Conservation (phyloP, 352 stramenopile species). For the Phytophthora quininea region DNA sequence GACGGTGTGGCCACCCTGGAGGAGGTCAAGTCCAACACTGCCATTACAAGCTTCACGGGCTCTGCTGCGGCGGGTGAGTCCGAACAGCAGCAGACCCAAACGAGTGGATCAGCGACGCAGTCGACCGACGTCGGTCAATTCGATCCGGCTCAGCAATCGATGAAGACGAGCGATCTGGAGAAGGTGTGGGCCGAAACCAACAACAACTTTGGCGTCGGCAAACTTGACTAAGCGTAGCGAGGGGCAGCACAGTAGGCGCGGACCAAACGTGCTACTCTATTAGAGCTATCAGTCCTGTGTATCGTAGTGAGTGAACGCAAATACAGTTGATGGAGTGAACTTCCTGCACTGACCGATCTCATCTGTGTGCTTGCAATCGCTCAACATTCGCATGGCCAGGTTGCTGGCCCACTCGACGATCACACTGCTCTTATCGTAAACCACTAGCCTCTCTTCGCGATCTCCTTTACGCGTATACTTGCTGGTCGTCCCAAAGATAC, state of each 20-base stretch:
- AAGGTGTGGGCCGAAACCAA: conserved; percentile 20
- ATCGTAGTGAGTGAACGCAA: no score
- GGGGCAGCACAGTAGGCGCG: background rate
- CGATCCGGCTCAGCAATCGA: conserved; percentile 15
- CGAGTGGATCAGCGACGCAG: conserved; percentile 10
- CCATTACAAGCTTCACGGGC: conserved; percentile 14
- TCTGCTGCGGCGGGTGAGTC: conserved; percentile 3
- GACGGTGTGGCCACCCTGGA: conserved; percentile 17
- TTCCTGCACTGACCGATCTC: no score
- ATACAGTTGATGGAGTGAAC: no score
- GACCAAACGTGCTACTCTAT: no score
- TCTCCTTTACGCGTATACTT: background rate
- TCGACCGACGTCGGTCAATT: conserved; percentile 9
- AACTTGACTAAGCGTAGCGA: conserved; percentile 14
- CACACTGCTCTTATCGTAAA: background rate
- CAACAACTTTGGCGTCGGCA: conserved; percentile 24
- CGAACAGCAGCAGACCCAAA: conserved; percentile 6
- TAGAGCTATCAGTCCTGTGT: no score
- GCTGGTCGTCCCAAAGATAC: conserved; percentile 6
- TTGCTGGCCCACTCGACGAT: background rate
- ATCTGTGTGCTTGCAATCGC: no score
- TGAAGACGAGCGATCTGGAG: conserved; percentile 20
- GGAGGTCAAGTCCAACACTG: conserved; percentile 10
- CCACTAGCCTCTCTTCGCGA: no score
- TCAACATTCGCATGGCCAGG: background rate